Conservation (phyloP, 2,329 filamentous ascomycete species). For the Cadophora sp. region DNA sequence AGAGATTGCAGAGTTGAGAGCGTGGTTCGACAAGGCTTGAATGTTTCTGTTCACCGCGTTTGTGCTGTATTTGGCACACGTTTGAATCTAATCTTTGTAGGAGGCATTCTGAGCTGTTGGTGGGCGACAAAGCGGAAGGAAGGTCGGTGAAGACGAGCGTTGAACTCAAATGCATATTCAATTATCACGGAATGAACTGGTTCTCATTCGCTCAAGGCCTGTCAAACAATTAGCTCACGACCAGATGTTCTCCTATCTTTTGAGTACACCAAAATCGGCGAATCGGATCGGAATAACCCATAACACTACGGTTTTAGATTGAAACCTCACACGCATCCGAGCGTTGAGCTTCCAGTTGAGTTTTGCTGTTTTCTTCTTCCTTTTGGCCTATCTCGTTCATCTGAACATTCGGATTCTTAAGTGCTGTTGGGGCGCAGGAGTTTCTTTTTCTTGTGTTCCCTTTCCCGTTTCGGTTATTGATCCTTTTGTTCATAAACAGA, state of each 20-base stretch:
- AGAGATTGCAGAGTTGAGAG: not conserved
- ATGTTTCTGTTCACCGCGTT: not conserved
- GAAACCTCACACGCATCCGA: not conserved
- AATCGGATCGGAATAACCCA: not conserved
- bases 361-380: not conserved
- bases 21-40: not conserved
- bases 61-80: not conserved
- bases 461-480: no score
- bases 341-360: not conserved
- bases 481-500: not conserved
- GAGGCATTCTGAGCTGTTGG: not conserved
- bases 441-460: no score
- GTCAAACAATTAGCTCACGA: no score
- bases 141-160: no score
- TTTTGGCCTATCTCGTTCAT: no score
- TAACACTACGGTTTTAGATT: not conserved
- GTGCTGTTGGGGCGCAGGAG: no score
- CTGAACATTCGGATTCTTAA: no score
- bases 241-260: not conserved
- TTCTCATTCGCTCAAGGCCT: no score
- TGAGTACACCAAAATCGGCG: not conserved
- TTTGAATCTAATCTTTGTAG: not conserved
- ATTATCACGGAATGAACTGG: no score
- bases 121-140: not conserved
- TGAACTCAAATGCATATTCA: no score